These are phyloP conservation scores for Ensete glaucum DNA, from an alignment of 176 grass and related monocot species.

Conservation along the genomic window DNA sequence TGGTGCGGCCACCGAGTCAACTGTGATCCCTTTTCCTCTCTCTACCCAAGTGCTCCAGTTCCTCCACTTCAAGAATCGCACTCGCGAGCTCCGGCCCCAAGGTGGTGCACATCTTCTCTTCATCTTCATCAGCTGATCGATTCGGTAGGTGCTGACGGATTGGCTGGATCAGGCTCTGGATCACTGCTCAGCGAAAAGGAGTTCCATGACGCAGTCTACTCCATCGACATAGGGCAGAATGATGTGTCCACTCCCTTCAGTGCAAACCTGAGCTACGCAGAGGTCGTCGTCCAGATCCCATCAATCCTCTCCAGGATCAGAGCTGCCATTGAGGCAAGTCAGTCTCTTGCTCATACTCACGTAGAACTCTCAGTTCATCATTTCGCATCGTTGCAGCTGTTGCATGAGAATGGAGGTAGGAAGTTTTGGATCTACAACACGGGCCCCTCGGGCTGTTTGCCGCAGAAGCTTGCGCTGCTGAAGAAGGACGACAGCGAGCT, in stretches of 20 bases:
- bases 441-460: conserved; percentile 37
- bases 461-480: conserved; percentile 25
- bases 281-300: conserved; percentile 20
- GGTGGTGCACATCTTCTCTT: conserved; percentile 7
- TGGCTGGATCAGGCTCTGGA: conserved; percentile 12
- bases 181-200: conserved; percentile 18
- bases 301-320: conserved; percentile 20
- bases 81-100: conserved; percentile 28
- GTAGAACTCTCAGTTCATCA: not conserved
- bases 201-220: conserved; percentile 34
- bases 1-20: conserved; percentile 15
- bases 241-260: conserved; percentile 23
- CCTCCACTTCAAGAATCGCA: conserved; percentile 47
- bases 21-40: conserved; percentile 20
- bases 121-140: too few relatives aligned
- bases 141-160: too few relatives aligned
- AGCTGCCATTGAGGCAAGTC: conserved; percentile 32
- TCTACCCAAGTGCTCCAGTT: conserved; percentile 41
- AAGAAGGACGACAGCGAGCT: not conserved
- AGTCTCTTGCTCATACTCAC: not conserved
- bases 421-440: conserved; percentile 45
- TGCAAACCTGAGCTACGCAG: conserved; percentile 16
- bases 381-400: conserved; percentile 15
- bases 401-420: conserved; percentile 31
- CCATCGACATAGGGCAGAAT: conserved; percentile 45